Conservation (phyloP, 2,329 filamentous ascomycete genomes). For the Aspergillus fructus region DNA sequence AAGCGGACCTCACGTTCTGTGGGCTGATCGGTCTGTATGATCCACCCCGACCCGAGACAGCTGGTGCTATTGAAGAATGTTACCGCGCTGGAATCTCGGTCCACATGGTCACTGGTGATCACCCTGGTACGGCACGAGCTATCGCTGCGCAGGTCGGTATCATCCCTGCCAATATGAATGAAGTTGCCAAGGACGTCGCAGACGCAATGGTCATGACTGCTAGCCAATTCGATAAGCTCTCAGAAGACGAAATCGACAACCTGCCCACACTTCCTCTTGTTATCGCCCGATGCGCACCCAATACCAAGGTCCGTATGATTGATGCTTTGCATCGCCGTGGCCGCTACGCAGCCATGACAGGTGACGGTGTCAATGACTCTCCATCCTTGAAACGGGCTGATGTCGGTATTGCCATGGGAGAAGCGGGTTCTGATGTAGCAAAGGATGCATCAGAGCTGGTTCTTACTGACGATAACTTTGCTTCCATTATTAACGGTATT, state of each 20-base stretch:
- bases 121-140: conserved; percentile 73
- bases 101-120: conserved; percentile 83
- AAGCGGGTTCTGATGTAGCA: conserved; percentile 77
- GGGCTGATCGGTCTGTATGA: conserved; percentile 88
- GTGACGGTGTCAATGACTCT: conserved; percentile 85
- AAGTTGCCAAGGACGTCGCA: conserved; percentile 63
- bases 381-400: conserved; percentile 78
- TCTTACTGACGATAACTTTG: conserved; percentile 80
- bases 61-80: conserved; percentile 67
- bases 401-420: conserved; percentile 85
- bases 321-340: conserved; percentile 59
- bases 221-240: conserved; percentile 74
- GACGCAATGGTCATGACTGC: conserved; percentile 71
- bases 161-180: conserved; percentile 62
- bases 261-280: conserved; percentile 57
- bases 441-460: conserved; percentile 68
- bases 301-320: conserved; percentile 83
- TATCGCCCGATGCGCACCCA: conserved; percentile 59
- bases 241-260: conserved; percentile 68
- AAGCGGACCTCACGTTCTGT: conserved; percentile 68
- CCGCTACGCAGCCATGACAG: conserved; percentile 81
- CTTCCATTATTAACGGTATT: conserved; percentile 79
- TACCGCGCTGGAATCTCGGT: conserved; percentile 73
- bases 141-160: conserved; percentile 80
- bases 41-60: conserved; percentile 78